Base-by-base conservation (phyloP, 2,329 filamentous ascomycete genomes). In the Ascochyta viciae-villosae region DNA sequence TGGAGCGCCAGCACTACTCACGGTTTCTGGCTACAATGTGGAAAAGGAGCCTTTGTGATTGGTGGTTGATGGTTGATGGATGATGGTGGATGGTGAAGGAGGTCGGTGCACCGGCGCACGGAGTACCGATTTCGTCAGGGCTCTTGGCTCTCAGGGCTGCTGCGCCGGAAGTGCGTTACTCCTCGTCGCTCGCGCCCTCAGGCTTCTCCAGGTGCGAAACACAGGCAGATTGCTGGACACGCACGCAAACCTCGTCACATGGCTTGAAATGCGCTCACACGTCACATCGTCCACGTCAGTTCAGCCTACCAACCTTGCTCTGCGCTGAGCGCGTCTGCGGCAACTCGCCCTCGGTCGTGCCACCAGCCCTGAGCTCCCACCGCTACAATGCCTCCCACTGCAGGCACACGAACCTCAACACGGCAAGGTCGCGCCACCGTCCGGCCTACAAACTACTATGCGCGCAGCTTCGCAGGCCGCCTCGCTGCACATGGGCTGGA, bases 391-490 rank as follows among this genome's bases (percentile, higher is more conserved):
- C 73, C 73, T 52, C 73, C 73, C 22, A 70, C 72, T 23, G 63
- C 65, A 52, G 70, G 65, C 62, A 73, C 72, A 19, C 66, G 73
- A 57, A 65, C 70, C 33, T 80, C 79, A 39, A 78, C 80, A 52
- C 75, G 81, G 57, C 78, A 80, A 43, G 76, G 78, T 24, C 77
- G 80, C 50, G 76, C 77, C 49, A 80, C 76, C 38, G 76, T 80
- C 49, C 70, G 80, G 37, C 80, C 80, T 29, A 68, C 77, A 40
- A 82, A 83, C 67, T 82, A 82, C 74, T 82, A 83, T 74, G 80
- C 80, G 59, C 78, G 80, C 48, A 74, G 76, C 51, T 81, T 80
- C 60, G 76, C 74, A 58, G 74, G 74, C 39, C 67, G 76, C 35
- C 69, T 74, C 44, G 61, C 67, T 22, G 65, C 72, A 49, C 71